Conservation (phyloP, 2,329 filamentous ascomycete genomes). For the Fusarium brachygibbosum region DNA sequence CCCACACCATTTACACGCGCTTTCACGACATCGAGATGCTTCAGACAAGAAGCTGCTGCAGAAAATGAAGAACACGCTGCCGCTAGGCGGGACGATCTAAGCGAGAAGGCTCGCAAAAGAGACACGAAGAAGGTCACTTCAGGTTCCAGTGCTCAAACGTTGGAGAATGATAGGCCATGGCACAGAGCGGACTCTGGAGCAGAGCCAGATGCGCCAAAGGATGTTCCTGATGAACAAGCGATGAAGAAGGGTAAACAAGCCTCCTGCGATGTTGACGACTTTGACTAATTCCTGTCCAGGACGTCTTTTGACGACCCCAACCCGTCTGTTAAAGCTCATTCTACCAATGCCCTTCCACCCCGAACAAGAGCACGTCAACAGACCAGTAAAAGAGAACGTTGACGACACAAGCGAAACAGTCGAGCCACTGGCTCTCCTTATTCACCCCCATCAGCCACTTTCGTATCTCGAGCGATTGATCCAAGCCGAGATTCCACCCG, state of each 20-base stretch:
- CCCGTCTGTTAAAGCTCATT: constrained; percentile 83
- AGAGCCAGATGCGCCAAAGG: constrained; percentile 25
- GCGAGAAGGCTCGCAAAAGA: constrained; percentile 42
- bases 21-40: constrained; percentile 41
- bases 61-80: not conserved
- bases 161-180: constrained; percentile 49
- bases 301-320: constrained; percentile 84
- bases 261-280: no score
- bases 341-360: constrained; percentile 72
- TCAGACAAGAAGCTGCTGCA: constrained; percentile 23
- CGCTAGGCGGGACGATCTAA: constrained; percentile 28
- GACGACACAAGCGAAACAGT: constrained; percentile 59
- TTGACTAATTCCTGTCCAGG: constrained; percentile 57
- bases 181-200: constrained; percentile 39
- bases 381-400: constrained; percentile 55
- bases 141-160: constrained; percentile 43
- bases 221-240: constrained; percentile 37
- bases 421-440: constrained; percentile 86
- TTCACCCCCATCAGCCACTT: constrained; percentile 91
- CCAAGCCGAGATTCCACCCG: constrained; percentile 83
- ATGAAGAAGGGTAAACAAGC: constrained; percentile 41
- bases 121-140: constrained; percentile 41
- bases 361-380: constrained; percentile 57
- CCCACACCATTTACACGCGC: constrained; percentile 21
- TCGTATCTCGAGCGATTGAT: constrained; percentile 92